Percentiles rank a stretch among this genome's conserved stretches.
phyloP scores from a whole-genome alignment of 129 eudicot species.

The Heracleum sosnowskyi region DNA sequence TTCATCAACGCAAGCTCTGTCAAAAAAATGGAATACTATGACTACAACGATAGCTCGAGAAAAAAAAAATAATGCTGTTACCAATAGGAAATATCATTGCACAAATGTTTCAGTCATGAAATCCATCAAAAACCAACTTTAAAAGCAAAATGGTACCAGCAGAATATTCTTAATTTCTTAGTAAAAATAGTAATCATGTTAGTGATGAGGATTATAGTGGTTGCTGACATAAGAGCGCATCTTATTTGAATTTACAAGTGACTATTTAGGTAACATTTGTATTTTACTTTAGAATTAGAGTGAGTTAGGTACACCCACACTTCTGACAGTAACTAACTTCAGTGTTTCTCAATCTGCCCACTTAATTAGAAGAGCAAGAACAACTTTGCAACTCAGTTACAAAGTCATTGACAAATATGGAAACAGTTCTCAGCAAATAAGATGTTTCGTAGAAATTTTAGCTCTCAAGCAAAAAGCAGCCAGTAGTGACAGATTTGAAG shows the following conservation, averaged over 20 bases:
- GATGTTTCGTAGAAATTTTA: neutral
- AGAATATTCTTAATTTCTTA: neutral
- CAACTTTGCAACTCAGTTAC: neutral
- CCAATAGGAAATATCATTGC: neutral
- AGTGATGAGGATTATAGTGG: neutral
- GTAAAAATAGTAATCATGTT: neutral
- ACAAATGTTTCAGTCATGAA: neutral
- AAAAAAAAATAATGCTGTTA: neutral
- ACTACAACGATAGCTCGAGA: conserved; percentile 14
- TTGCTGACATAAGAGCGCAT: neutral
- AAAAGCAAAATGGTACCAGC: neutral
- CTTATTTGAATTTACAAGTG: neutral
- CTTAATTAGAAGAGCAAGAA: neutral
- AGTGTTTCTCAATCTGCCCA: neutral
- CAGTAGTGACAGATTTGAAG: neutral
- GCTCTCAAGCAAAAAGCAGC: neutral
- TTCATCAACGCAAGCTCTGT: conserved; percentile 75
- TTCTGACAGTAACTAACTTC: neutral
- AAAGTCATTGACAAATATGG: neutral
- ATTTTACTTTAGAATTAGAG: neutral
- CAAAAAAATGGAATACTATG: conserved; percentile 17
- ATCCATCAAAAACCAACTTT: neutral
- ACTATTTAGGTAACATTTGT: neutral
- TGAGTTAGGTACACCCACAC: conserved; percentile 2
- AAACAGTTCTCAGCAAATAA: neutral